These are phyloP conservation scores for Leptographium lundbergii DNA, from an alignment of 2,329 filamentous ascomycete species.

Conservation along the genomic window DNA sequence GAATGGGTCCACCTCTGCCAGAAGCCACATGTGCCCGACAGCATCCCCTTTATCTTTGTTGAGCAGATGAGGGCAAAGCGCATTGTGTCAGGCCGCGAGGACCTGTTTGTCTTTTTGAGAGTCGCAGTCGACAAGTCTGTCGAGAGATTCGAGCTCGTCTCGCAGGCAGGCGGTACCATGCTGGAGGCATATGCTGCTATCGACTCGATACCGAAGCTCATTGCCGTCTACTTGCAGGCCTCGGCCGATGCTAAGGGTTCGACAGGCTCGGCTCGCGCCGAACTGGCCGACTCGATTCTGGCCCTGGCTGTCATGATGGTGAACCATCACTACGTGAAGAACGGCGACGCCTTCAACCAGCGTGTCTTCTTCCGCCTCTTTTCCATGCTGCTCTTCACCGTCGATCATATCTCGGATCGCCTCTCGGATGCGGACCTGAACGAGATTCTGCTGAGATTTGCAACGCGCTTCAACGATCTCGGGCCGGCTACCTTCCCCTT, in stretches of 20 bases:
- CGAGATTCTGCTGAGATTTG: conserved; percentile 62
- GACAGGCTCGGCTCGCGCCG: conserved; percentile 41
- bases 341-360: conserved; percentile 72
- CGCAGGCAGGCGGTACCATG: conserved; percentile 47
- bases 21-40: conserved; percentile 63
- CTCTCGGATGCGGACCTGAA: conserved; percentile 47
- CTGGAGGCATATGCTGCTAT: conserved; percentile 46
- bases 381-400: conserved; percentile 57
- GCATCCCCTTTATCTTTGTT: conserved; percentile 62
- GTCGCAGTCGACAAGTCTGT: conserved; percentile 70
- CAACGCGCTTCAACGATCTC: conserved; percentile 56
- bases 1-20: conserved; percentile 83
- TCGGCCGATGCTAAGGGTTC: conserved; percentile 46
- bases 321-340: conserved; percentile 72
- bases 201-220: conserved; percentile 73
- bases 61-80: conserved; percentile 68
- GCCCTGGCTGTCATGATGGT: conserved; percentile 69
- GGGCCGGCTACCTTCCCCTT: conserved; percentile 67
- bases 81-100: conserved; percentile 61
- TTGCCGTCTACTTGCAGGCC: conserved; percentile 62
- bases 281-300: conserved; percentile 66
- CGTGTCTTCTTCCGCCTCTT: conserved; percentile 86
- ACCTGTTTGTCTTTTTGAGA: conserved; percentile 68
- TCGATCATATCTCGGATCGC: conserved; percentile 36
- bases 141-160: conserved; percentile 61